A percentile compares a stretch with the other conserved stretches of the same genome.
These are phyloP conservation scores for Lippia alba DNA, from an alignment of 305 asterid genomes.

Conservation along the genomic window DNA sequence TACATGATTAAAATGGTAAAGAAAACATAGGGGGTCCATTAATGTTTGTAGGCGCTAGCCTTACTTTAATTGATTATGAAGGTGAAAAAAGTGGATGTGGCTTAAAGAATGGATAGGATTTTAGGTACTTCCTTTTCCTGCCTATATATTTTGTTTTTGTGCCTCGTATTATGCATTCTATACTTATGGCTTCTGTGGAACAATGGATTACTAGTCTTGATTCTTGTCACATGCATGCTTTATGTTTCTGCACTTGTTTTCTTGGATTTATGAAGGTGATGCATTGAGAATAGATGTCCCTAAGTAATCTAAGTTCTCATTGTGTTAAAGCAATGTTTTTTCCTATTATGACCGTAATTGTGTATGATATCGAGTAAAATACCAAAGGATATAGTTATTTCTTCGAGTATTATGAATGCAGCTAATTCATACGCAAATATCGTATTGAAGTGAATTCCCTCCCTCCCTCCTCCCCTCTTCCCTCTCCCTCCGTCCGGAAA, in stretches of 20 bases:
- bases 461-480: no score
- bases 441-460: no score
- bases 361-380: background rate
- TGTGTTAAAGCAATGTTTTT: background rate
- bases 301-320: background rate
- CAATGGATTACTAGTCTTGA: background rate
- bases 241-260: background rate
- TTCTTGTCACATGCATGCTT: background rate
- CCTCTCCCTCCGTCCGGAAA: background rate
- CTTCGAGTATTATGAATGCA: background rate
- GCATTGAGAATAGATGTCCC: slow-evolving; percentile 16
- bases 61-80: slow-evolving; percentile 30
- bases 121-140: slow-evolving; percentile 9
- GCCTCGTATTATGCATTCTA: slow-evolving; percentile 23
- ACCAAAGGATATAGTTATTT: background rate
- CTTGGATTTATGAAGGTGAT: slow-evolving; percentile 5
- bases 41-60: slow-evolving; percentile 26
- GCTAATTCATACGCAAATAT: background rate
- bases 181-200: background rate
- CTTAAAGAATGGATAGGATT: slow-evolving; percentile 33
- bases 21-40: slow-evolving; percentile 30
- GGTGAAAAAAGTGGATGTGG: slow-evolving; percentile 22
- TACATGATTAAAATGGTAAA: slow-evolving; percentile 15
- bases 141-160: background rate
- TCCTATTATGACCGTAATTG: background rate